These are phyloP conservation scores for Cordyceps tenuipes DNA, from an alignment of 2,329 filamentous ascomycete genomes.

Conservation along the genomic window DNA sequence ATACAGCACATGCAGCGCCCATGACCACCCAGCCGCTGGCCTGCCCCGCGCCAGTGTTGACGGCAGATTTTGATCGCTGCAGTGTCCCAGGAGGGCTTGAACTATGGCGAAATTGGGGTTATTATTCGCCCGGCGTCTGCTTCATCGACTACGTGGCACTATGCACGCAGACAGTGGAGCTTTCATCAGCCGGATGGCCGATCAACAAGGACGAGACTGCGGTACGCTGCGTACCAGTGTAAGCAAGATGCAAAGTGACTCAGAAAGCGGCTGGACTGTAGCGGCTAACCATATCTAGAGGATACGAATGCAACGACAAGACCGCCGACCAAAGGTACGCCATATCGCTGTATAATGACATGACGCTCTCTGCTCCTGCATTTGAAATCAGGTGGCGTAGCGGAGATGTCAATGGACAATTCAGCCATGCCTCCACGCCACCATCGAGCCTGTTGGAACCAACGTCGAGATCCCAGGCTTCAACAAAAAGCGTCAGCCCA, in stretches of 20 bases:
- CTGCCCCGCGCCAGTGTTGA: slow-evolving; percentile 17
- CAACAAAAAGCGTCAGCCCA: neutral
- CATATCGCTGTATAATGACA: slow-evolving; percentile 15
- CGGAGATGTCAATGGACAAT: slow-evolving; percentile 12
- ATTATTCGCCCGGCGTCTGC: slow-evolving; percentile 24
- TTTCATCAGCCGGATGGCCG: slow-evolving; percentile 15
- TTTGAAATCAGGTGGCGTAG: slow-evolving; percentile 24
- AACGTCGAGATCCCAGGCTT: neutral
- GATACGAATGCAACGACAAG: slow-evolving; percentile 17
- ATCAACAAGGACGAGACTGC: slow-evolving; percentile 19
- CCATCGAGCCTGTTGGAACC: neutral
- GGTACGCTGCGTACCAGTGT: slow-evolving; percentile 21
- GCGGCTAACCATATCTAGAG: slow-evolving; percentile 10
- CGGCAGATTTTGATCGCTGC: slow-evolving; percentile 17
- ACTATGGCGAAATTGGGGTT: slow-evolving; percentile 20
- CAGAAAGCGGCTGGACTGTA: neutral
- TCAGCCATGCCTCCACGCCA: neutral
- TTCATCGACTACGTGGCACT: slow-evolving; percentile 20
- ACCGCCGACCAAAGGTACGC: slow-evolving; percentile 18
- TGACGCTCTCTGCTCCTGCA: slow-evolving; percentile 20
- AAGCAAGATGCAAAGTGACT: slow-evolving; percentile 9
- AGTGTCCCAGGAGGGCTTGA: slow-evolving; percentile 17
- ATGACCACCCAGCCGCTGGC: slow-evolving; percentile 17
- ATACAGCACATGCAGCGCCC: slow-evolving; percentile 15
- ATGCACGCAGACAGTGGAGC: slow-evolving; percentile 18